Evolutionary conservation across 2,329 filamentous ascomycete genomes (phyloP), one percentile per base, ranked within the genome.

Genomic region (Gaeumannomyces sp.): DNA sequence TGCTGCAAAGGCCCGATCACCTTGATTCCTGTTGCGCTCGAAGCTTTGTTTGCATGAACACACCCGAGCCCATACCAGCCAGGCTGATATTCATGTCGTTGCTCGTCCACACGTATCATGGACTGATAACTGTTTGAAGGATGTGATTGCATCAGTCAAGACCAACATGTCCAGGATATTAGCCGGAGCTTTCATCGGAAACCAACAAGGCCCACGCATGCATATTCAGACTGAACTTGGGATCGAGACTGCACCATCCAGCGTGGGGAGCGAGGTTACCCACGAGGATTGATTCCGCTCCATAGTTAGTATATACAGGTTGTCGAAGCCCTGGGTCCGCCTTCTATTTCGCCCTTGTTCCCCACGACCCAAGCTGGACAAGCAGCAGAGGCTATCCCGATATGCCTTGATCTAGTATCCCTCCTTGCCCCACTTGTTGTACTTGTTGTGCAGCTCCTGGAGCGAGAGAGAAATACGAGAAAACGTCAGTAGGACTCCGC

Each of bases 371-470:
- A 27, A 16, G 25, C 27, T 22, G 25, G 57, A 16, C 28, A 59
- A 59, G 57, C 57, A 59, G 57, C 25, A 28, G 1, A 3, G 4
- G 57, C 7, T 53, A 22, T 53, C 6, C 57, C 25, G 63, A 27
- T 29, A 13, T 29, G 11, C 5, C 4, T 4, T 59, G 57, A 11
- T 74, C 76, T 82, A 91, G 81, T 90, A 98, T 72, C 92, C 93
- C 71, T 98, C 95, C 88, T 98, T 98, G 79, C 95, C 95, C 88
- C 92, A 98, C 85, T 99, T 99, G 91, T 99, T 99, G 88, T 90
- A 98, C 82, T 90, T 90, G 72, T 99, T 95, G 82, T 99, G 95
- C 69, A 97, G 87, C 73, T 89, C 85, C 92, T 96, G 73, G 65
- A 61, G 45, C 16, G 28, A 16, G 35, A 6, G 28, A 28, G 57